Evolutionary conservation across 1,284 basidiomycete genomes (phyloP).

Genomic region (Wolfiporia cocos): DNA sequence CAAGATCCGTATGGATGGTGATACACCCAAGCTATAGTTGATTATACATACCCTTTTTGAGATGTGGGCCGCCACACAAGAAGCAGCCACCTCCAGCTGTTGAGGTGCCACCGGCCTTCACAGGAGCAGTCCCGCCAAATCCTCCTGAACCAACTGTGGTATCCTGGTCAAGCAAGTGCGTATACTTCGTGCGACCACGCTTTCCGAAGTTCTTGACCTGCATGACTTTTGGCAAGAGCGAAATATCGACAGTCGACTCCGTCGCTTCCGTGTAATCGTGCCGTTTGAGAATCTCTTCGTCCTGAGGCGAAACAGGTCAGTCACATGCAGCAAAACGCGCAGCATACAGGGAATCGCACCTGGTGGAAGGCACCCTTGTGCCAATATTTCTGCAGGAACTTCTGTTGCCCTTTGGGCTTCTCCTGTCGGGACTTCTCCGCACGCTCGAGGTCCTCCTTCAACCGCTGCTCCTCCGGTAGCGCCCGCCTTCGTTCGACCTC

Average conservation of each 20-base stretch:
- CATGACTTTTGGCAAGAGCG: constrained; percentile 89
- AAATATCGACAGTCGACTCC: constrained; percentile 80
- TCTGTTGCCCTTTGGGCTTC: constrained; percentile 84
- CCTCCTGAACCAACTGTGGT: constrained; percentile 64
- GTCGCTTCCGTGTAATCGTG: constrained; percentile 91
- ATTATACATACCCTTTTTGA: constrained; percentile 68
- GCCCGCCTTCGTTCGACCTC: constrained; percentile 89
- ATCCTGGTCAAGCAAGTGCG: constrained; percentile 93
- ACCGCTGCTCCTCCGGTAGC: constrained; percentile 86
- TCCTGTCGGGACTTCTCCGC: constrained; percentile 77
- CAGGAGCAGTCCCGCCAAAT: constrained; percentile 59
- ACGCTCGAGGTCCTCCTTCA: constrained; percentile 86
- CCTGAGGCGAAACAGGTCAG: constrained; percentile 38
- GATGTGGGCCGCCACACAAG: constrained; percentile 84
- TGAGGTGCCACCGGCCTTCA: constrained; percentile 50
- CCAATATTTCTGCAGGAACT: constrained; percentile 97
- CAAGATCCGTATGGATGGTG: background rate
- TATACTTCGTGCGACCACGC: constrained; percentile 89
- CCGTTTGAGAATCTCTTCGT: constrained; percentile 80
- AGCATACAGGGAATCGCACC: constrained; percentile 34
- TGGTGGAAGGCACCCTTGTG: constrained; percentile 99
- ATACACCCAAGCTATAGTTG: too few relatives aligned
- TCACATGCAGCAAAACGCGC: background rate
- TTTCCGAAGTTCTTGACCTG: constrained; percentile 97
- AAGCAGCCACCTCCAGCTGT: constrained; percentile 75